A percentile compares a stretch with the other conserved stretches of the same genome.
Evolutionary conservation across 495 filamentous ascomycete genomes (phyloP).

Genomic region (Trypethelium eluteriae): DNA sequence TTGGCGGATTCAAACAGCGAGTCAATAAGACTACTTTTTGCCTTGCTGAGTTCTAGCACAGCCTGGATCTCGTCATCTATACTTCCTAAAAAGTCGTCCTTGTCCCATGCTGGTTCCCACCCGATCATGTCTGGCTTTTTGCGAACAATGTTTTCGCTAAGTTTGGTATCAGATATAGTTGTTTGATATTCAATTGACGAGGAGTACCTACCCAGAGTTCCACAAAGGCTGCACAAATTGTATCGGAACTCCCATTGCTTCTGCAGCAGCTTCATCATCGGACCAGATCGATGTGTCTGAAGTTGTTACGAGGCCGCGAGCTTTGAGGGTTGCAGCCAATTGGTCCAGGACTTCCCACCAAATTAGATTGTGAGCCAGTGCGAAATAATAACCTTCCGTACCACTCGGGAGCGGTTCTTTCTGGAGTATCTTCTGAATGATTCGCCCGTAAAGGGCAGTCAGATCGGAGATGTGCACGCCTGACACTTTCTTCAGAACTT

Average conservation of each 20-base stretch:
- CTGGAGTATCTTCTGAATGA: not conserved
- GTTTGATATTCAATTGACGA: not conserved
- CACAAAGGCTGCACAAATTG: slow-evolving; percentile 9
- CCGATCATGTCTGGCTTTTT: not conserved
- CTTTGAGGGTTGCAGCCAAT: not conserved
- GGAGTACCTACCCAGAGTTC: slow-evolving; percentile 19
- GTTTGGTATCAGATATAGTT: not conserved
- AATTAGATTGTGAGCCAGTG: not conserved
- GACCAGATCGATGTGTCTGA: not conserved
- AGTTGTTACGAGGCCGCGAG: not conserved
- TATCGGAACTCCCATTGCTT: not conserved
- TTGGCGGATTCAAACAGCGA: not conserved
- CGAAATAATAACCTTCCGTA: slow-evolving; percentile 1
- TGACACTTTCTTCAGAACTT: slow-evolving; percentile 8
- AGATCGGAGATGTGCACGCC: slow-evolving; percentile 1
- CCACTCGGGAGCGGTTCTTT: not conserved
- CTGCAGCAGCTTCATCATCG: slow-evolving; percentile 2
- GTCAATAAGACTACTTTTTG: slow-evolving; percentile 8
- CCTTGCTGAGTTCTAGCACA: not conserved
- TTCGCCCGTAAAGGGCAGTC: slow-evolving; percentile 8
- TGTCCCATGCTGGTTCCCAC: slow-evolving; percentile 1
- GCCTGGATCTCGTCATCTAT: slow-evolving; percentile 5
- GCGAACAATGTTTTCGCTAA: not conserved
- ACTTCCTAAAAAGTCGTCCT: not conserved
- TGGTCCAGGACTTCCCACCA: slow-evolving; percentile 10